A percentile compares a stretch with the other conserved stretches of the same genome.
Evolutionary conservation across 441 rosid species (phyloP).

Genomic region (Adansonia gregorii): DNA sequence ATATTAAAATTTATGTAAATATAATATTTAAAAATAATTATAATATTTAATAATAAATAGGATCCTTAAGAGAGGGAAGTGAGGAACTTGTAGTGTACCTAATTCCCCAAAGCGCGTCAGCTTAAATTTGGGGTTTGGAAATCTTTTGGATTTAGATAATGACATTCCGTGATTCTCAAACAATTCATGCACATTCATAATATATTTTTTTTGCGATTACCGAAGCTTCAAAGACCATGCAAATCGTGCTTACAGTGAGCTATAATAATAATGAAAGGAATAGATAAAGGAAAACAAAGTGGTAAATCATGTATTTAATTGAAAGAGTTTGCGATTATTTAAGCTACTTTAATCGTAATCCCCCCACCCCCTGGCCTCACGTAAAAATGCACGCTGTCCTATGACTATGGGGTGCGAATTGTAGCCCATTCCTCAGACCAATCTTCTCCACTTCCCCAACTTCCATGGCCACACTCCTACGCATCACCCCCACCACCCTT

Average conservation of each 20-base stretch:
- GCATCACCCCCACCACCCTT: background rate
- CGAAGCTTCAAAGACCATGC: slow-evolving; percentile 38
- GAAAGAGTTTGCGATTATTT: background rate
- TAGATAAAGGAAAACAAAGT: background rate
- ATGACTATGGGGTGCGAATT: slow-evolving; percentile 40
- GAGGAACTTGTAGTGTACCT: background rate
- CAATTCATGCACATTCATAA: background rate
- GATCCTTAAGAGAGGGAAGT: background rate
- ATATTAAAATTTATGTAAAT: no score
- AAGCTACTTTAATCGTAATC: slow-evolving; percentile 37
- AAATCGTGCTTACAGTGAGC: background rate
- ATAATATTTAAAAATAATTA: no score
- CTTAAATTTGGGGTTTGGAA: background rate
- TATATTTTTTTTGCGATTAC: background rate
- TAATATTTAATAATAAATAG: no score
- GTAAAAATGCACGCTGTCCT: slow-evolving; percentile 48
- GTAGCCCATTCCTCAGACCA: slow-evolving; percentile 78
- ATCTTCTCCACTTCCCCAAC: slow-evolving; percentile 61
- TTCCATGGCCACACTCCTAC: slow-evolving; percentile 39
- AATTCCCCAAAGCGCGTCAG: background rate
- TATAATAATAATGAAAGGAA: background rate
- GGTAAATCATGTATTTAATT: background rate
- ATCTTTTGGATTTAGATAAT: background rate
- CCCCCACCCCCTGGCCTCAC: slow-evolving; percentile 25
- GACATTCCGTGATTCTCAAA: slow-evolving; percentile 9